Evolutionary conservation across 345 rosid genomes (phyloP).

Genomic region (Mercurialis annua): DNA sequence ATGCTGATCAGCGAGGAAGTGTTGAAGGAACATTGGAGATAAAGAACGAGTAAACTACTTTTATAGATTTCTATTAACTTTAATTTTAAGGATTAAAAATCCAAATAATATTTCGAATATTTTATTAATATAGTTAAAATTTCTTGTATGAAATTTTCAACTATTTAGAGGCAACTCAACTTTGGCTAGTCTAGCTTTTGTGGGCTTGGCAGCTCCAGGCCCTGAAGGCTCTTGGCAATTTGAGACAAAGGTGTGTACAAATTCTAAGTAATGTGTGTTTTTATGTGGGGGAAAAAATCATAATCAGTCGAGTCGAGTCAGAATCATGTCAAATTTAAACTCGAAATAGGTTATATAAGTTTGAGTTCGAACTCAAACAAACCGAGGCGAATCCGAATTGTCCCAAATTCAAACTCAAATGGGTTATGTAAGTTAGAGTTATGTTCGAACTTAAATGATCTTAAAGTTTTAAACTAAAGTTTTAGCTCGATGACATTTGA

Average conservation of each 20-base stretch:
- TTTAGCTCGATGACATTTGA: no score
- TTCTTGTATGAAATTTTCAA: background rate
- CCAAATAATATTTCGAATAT: background rate
- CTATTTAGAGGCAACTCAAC: slow-evolving; percentile 30
- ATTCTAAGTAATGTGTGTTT: no score
- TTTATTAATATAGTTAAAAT: background rate
- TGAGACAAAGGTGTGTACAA: slow-evolving; percentile 71
- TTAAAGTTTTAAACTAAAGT: no score
- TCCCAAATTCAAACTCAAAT: no score
- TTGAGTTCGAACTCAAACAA: no score
- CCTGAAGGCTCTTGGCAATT: slow-evolving; percentile 78
- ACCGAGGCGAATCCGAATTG: no score
- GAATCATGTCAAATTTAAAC: no score
- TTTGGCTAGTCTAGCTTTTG: slow-evolving; percentile 48
- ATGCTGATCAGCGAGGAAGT: slow-evolving; percentile 14
- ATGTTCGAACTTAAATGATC: no score
- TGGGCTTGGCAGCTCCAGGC: slow-evolving; percentile 71
- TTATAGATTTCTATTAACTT: background rate
- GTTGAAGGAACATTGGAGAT: slow-evolving; percentile 12
- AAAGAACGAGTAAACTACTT: slow-evolving; percentile 8
- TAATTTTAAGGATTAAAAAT: background rate
- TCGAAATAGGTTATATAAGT: no score
- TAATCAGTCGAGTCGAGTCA: no score
- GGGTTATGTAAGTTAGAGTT: no score
- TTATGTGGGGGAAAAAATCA: no score